Evolutionary conservation across 2,329 filamentous ascomycete species (phyloP).

Genomic region (Beauveria sp.): DNA sequence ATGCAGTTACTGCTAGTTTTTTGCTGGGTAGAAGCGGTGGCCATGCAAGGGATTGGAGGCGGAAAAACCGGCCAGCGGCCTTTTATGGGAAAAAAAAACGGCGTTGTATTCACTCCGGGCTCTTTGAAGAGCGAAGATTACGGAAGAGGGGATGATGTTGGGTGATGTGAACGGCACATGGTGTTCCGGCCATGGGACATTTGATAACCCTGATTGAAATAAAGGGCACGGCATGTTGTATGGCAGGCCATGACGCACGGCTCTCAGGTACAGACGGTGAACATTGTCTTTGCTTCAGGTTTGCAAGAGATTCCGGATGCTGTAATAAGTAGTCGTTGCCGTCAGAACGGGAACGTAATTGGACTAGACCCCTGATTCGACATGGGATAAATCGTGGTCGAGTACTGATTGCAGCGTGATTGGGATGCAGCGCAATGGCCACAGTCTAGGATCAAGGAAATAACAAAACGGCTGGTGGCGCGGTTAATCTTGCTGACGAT

Average conservation of each 20-base stretch:
- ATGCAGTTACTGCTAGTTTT: not conserved
- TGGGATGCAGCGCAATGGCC: not conserved
- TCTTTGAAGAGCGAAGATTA: not conserved
- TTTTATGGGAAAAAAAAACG: too few species aligned
- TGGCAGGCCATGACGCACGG: not conserved
- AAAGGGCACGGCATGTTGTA: not conserved
- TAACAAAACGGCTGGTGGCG: not conserved
- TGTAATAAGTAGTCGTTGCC: too few species aligned
- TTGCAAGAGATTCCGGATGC: not conserved
- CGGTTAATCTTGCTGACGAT: not conserved
- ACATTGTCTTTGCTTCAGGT: not conserved
- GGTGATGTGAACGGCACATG: not conserved
- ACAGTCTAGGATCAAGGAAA: not conserved
- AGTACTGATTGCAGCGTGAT: too few species aligned
- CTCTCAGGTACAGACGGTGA: not conserved
- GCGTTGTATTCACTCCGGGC: too few species aligned
- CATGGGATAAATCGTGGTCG: not conserved
- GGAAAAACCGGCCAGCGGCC: too few species aligned
- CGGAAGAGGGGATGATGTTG: not conserved
- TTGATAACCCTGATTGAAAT: not conserved
- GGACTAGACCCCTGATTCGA: not conserved
- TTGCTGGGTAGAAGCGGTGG: constrained; percentile 1
- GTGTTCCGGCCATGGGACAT: not conserved
- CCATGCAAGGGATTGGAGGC: constrained; percentile 1
- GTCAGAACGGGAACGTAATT: not conserved